Base-by-base conservation (phyloP, 148 eudicot species). In the Heliamphora exappendiculata region DNA sequence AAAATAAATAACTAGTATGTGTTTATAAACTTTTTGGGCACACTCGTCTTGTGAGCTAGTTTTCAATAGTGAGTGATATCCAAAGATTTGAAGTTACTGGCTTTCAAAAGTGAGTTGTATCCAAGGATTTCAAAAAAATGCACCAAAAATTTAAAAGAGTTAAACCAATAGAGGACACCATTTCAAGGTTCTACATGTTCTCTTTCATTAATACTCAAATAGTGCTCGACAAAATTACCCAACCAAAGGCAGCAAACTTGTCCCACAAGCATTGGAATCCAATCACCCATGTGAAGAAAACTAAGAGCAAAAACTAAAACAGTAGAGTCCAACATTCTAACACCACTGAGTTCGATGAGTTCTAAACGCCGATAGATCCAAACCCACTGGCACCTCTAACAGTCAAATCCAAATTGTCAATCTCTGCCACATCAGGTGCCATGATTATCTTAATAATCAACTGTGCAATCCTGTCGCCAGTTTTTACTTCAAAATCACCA, bases 381-480 rank as follows among this genome's bases (percentile, higher is more conserved):
- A 93, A 93, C 63, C 96, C 96, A 13, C 92, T 91, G 41, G 87
- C 85, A 5, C 96, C 98, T 76, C 98, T 79, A 13, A 79, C 82
- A 75, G 98, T 93, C 2, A 85, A 77, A 77, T 93, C 98, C 45
- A 89, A 76, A 78, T 90, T 90, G 58, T 90, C 98, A 57, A 90
- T 96, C 76, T 92, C 96, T 9, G 81, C 69, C 47, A 94, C 94
- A 58, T 92, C 88, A 5, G 98, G 98, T 1, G 88, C 89, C 74
- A 89, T 68, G 58, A 94, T 94, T 84, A 78, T 86, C 86, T 92
- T 86, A 22, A 94, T 86, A 42, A 94, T 90, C 85, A 94, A 51
- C 87, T 92, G 96, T 0, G 98, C 97, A 78, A 90, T 83, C 31
- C 97, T 86, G 42, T 94, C 96, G 8, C 98, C 98, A 0, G 26